phyloP scores from a whole-genome alignment of 2,329 filamentous ascomycete genomes.

The Coniochaeta hoffmannii region DNA sequence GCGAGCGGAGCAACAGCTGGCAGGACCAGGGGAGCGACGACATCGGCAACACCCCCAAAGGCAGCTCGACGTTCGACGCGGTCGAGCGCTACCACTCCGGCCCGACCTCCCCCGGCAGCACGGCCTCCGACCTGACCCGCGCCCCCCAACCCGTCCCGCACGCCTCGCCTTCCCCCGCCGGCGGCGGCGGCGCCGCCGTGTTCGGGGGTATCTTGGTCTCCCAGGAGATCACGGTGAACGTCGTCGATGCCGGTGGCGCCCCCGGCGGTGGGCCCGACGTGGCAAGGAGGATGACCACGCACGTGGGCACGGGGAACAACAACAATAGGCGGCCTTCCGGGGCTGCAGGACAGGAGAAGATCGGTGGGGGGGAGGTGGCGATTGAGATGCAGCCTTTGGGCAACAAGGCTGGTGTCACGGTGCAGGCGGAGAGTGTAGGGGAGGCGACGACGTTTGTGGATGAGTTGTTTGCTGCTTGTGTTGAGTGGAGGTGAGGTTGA shows the following conservation, averaged over 20 bases:
- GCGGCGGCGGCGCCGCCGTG: slow-evolving; percentile 11
- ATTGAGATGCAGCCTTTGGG: slow-evolving; percentile 9
- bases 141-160: slow-evolving; percentile 5
- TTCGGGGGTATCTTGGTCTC: slow-evolving; percentile 56
- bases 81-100: slow-evolving; percentile 4
- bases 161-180: too few relatives aligned
- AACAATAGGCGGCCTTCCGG: not conserved
- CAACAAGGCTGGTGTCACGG: slow-evolving; percentile 18
- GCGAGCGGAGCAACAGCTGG: slow-evolving; percentile 8
- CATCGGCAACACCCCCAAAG: slow-evolving; percentile 2
- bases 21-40: slow-evolving; percentile 4
- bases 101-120: slow-evolving; percentile 1
- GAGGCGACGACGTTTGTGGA: slow-evolving; percentile 35
- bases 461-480: slow-evolving; percentile 28
- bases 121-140: not conserved
- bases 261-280: slow-evolving; percentile 13
- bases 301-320: not conserved
- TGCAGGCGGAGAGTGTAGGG: slow-evolving; percentile 26
- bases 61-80: not conserved
- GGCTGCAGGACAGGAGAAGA: not conserved
- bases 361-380: not conserved
- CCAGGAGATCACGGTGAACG: slow-evolving; percentile 53
- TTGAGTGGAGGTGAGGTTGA: slow-evolving; percentile 1
- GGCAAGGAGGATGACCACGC: slow-evolving; percentile 15
- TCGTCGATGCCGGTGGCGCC: slow-evolving; percentile 19